Conservation (phyloP, 1,284 basidiomycete species). For the Tetrapyrgos nigripes region DNA sequence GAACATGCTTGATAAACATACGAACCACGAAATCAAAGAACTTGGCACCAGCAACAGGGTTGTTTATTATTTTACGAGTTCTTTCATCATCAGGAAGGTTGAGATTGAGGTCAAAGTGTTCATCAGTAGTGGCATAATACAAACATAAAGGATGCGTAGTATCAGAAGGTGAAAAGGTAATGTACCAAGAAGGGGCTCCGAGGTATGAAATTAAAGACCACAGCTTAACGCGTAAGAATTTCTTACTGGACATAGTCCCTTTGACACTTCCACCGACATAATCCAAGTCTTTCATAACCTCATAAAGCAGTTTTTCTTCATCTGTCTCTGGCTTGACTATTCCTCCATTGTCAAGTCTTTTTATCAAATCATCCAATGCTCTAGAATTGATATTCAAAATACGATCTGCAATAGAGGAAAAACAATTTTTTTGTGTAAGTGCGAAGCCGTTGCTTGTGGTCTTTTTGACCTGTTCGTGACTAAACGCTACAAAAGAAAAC, state of each 20-base stretch:
- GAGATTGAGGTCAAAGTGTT: slow-evolving; percentile 7
- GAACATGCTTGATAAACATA: slow-evolving; percentile 11
- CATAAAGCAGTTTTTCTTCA: slow-evolving; percentile 40
- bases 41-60: slow-evolving; percentile 20
- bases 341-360: slow-evolving; percentile 30
- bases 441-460: slow-evolving; percentile 28
- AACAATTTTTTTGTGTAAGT: slow-evolving; percentile 21
- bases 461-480: slow-evolving; percentile 34
- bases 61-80: slow-evolving; percentile 17
- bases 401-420: slow-evolving; percentile 20
- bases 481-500: slow-evolving; percentile 35
- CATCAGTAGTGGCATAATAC: slow-evolving; percentile 27
- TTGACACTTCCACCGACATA: slow-evolving; percentile 36
- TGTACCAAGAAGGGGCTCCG: slow-evolving; percentile 34
- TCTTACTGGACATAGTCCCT: slow-evolving; percentile 39
- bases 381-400: slow-evolving; percentile 22
- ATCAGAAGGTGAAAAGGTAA: slow-evolving; percentile 33
- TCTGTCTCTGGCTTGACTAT: slow-evolving; percentile 30
- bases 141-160: slow-evolving; percentile 29
- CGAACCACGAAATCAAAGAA: slow-evolving; percentile 19
- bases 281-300: slow-evolving; percentile 41
- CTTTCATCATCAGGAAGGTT: background rate
- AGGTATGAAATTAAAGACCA: slow-evolving; percentile 37
- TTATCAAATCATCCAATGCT: slow-evolving; percentile 26
- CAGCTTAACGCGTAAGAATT: slow-evolving; percentile 43